Evolutionary conservation across 2,329 filamentous ascomycete species (phyloP).

Genomic region (Fusarium palustre): DNA sequence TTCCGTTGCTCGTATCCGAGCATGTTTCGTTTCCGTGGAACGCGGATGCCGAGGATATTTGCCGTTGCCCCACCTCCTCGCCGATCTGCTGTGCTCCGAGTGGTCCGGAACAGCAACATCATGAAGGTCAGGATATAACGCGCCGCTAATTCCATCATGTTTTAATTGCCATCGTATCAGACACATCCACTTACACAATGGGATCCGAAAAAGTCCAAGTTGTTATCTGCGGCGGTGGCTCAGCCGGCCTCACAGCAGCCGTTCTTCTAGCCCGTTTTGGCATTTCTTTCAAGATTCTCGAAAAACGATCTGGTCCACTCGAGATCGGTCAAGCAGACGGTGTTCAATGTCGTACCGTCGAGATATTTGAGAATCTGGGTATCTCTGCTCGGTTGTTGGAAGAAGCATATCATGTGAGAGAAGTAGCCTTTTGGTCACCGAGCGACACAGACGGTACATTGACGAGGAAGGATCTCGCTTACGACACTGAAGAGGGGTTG

Average conservation of each 20-base stretch:
- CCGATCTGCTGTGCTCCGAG: background rate
- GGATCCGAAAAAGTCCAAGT: constrained; percentile 11
- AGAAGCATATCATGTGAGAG: constrained; percentile 75
- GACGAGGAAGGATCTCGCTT: constrained; percentile 68
- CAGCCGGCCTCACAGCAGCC: constrained; percentile 24
- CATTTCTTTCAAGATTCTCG: constrained; percentile 20
- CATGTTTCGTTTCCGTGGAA: constrained; percentile 11
- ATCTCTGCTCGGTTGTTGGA: constrained; percentile 72
- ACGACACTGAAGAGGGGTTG: constrained; percentile 71
- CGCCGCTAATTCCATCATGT: accelerated
- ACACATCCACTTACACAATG: background rate
- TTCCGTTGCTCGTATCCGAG: background rate
- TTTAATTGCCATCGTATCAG: background rate
- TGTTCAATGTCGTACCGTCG: constrained; percentile 72
- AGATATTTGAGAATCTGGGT: constrained; percentile 79
- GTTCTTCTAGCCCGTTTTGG: constrained; percentile 21
- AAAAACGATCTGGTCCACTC: constrained; percentile 2
- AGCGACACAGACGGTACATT: constrained; percentile 65
- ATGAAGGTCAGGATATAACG: constrained; percentile 1
- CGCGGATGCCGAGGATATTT: constrained; percentile 12
- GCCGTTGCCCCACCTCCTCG: constrained; percentile 1
- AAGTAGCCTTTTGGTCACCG: constrained; percentile 71
- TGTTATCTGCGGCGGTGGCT: constrained; percentile 21
- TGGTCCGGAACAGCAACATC: background rate
- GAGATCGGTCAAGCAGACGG: constrained; percentile 58